phyloP scores from a whole-genome alignment of 345 rosid species.

The Sonneratia caseolaris region DNA sequence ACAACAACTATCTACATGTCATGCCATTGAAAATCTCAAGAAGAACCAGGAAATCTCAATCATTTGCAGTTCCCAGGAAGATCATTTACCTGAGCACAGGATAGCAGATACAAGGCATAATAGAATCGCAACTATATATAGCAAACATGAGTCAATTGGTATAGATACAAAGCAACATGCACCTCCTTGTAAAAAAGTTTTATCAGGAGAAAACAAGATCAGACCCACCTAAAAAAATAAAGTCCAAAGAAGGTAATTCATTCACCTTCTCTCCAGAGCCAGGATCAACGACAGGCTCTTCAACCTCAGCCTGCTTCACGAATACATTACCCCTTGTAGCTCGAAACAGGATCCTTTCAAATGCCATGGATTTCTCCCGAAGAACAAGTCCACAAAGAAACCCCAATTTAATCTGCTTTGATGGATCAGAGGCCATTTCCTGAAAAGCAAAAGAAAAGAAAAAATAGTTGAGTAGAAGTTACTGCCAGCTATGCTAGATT shows the following conservation, averaged over 20 bases:
- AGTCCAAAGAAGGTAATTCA: background rate
- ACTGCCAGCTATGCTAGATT: background rate
- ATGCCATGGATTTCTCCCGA: constrained; percentile 77
- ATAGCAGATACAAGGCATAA: no score
- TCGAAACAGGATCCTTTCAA: constrained; percentile 92
- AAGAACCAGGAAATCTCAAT: no score
- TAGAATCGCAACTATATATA: no score
- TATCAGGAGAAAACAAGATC: background rate
- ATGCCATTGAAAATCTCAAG: no score
- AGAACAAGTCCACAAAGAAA: constrained; percentile 85
- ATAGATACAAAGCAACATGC: background rate
- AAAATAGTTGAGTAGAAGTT: background rate
- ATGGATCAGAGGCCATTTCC: constrained; percentile 57
- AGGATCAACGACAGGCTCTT: constrained; percentile 78
- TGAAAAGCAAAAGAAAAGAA: constrained; percentile 14
- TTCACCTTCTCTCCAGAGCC: constrained; percentile 83
- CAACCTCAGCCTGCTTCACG: constrained; percentile 54
- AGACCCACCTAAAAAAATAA: background rate
- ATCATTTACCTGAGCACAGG: no score
- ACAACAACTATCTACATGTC: no score
- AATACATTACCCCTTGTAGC: constrained; percentile 94
- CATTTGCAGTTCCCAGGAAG: no score
- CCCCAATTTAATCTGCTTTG: constrained; percentile 90
- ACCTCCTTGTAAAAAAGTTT: background rate
- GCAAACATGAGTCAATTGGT: no score